Evolutionary conservation across 2,329 filamentous ascomycete genomes (phyloP).

Genomic region (Davidsoniella australis): DNA sequence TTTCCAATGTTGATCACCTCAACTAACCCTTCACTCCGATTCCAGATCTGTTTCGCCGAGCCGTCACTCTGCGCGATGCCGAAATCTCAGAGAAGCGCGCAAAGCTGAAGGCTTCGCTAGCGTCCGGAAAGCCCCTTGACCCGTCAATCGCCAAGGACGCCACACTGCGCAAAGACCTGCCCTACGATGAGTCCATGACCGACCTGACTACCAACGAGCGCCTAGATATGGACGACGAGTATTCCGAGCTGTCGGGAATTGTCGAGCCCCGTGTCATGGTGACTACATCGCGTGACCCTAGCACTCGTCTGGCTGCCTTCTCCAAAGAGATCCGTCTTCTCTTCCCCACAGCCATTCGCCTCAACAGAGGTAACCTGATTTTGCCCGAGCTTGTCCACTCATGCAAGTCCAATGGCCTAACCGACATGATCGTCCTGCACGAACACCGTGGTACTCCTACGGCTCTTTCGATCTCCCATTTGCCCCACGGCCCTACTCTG

Average conservation of each 20-base stretch:
- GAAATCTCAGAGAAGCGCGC: constrained; percentile 85
- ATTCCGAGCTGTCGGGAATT: constrained; percentile 76
- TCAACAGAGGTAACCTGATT: constrained; percentile 85
- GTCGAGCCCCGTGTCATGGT: constrained; percentile 73
- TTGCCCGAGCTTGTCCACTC: constrained; percentile 71
- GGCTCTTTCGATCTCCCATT: constrained; percentile 70
- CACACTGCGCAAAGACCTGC: constrained; percentile 67
- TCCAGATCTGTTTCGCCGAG: constrained; percentile 64
- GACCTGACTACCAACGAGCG: constrained; percentile 51
- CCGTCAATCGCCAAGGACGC: constrained; percentile 75
- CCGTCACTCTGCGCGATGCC: constrained; percentile 72
- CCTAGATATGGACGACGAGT: constrained; percentile 73
- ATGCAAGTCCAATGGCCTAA: constrained; percentile 62
- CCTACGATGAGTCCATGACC: constrained; percentile 72
- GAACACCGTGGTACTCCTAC: constrained; percentile 89
- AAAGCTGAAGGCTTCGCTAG: constrained; percentile 70
- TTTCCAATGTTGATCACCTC: background rate
- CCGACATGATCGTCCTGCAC: constrained; percentile 73
- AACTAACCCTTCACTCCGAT: background rate
- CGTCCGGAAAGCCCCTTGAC: constrained; percentile 74
- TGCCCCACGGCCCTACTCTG: constrained; percentile 65
- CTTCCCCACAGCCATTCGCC: constrained; percentile 66
- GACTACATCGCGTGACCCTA: constrained; percentile 80
- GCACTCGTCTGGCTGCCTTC: constrained; percentile 69
- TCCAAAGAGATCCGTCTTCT: constrained; percentile 79